Evolutionary conservation across 2,329 filamentous ascomycete genomes (phyloP), one percentile per base, ranked within the genome.

Genomic region (Aspergillus vadensis): DNA sequence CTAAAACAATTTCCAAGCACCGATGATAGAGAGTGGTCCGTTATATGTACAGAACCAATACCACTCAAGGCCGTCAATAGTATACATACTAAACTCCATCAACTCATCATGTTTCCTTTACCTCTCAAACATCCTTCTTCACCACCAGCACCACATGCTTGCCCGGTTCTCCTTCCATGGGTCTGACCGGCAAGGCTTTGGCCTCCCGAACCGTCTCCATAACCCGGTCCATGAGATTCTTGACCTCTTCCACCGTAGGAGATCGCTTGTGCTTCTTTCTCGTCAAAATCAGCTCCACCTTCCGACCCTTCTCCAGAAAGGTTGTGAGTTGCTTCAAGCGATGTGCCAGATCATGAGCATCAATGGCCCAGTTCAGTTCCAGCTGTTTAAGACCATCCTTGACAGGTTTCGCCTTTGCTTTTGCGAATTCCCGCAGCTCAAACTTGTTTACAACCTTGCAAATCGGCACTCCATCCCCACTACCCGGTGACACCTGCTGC

Each of bases 281-380:
- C 60, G 86, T 86, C 52, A 97, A 69, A 56, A 89, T 69, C 10
- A 97, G 71, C 72, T 95, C 89, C 19, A 97, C 91, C 72, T 83
- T 87, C 72, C 85, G 83, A 1, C 92, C 92, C 74, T 91, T 91
- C 8, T 74, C 79, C 72, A 97, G 72, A 72, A 97, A 97, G 57
- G 79, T 82, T 63, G 77, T 77, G 69, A 94, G 74, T 77, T 87
- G 86, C 70, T 84, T 84, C 74, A 95, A 73, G 71, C 88, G 85
- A 73, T 91, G 88, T n/a, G 78, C 78, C 55, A 97, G 75, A 79
- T 97, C 93, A 72, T 94, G 85, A 12, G 76, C 72, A 62, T 87
- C 88, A 70, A 96, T 96, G 36, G 89, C 88, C 93, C 93, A 98
- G 75, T 92, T 94, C 68, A 98, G 69, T 78, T 97, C 93, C n/a